These are phyloP conservation scores for Umbellularia californica DNA, from an alignment of 164 flowering plant species.

Conservation along the genomic window DNA sequence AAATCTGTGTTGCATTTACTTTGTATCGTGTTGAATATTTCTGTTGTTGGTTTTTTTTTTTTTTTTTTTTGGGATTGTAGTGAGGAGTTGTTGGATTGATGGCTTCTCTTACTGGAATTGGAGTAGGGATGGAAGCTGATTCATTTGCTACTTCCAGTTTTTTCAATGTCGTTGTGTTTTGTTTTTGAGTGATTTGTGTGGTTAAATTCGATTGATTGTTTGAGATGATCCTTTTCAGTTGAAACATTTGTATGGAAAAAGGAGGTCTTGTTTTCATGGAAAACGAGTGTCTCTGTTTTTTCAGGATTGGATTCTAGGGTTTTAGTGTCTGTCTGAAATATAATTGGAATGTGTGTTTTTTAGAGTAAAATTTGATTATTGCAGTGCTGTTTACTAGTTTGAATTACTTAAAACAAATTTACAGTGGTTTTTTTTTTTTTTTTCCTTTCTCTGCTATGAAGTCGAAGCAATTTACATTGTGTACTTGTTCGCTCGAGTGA, in stretches of 20 bases:
- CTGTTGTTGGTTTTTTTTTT: neutral
- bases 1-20: no score
- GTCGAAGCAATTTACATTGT: neutral
- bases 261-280: neutral
- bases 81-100: neutral
- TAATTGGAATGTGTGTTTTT: neutral
- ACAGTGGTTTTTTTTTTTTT: neutral
- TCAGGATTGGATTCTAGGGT: conserved; percentile 10
- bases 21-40: neutral
- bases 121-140: conserved; percentile 12
- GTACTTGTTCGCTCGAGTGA: neutral
- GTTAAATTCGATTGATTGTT: neutral
- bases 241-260: neutral
- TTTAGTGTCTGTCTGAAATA: neutral
- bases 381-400: neutral
- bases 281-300: neutral
- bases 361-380: neutral
- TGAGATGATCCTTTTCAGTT: neutral
- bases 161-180: neutral
- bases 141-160: neutral
- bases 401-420: neutral
- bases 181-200: neutral
- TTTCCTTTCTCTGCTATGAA: neutral
- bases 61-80: neutral
- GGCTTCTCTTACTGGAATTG: conserved; percentile 1